These are phyloP conservation scores for Cardiospermum halicacabum DNA, from an alignment of 345 rosid genomes.

Conservation along the genomic window DNA sequence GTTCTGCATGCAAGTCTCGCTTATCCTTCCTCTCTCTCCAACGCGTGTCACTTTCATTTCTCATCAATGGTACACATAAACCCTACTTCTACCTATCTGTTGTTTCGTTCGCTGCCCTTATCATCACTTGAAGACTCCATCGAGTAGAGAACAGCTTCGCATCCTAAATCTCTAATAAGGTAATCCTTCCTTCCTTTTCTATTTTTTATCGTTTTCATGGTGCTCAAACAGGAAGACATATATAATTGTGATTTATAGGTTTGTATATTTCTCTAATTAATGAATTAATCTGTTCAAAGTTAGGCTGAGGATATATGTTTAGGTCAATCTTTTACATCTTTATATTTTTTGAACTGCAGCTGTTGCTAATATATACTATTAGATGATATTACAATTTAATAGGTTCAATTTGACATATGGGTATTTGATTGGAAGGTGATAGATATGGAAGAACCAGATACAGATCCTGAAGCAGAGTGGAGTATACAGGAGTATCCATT, in stretches of 20 bases:
- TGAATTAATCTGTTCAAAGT: too few species aligned
- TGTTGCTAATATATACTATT: not conserved
- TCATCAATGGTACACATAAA: not conserved
- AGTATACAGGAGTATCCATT: conserved; percentile 22
- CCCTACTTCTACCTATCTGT: not conserved
- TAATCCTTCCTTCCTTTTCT: not conserved
- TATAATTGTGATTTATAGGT: too few species aligned
- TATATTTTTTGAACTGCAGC: not conserved
- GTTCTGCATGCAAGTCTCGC: conserved; percentile 2
- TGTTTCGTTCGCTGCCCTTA: not conserved
- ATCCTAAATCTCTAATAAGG: not conserved
- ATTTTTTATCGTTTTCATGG: not conserved
- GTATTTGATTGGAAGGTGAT: not conserved
- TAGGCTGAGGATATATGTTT: too few species aligned
- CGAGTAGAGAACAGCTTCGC: not conserved
- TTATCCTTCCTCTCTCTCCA: not conserved
- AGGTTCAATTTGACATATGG: not conserved
- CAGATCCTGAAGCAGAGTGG: conserved; percentile 20
- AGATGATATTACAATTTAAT: not conserved
- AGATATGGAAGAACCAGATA: conserved; percentile 25
- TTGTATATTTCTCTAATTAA: too few species aligned
- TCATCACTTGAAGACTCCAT: not conserved
- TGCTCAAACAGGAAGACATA: not conserved
- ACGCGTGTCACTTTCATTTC: conserved; percentile 13
- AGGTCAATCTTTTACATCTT: too few species aligned